Conservation (phyloP, 495 filamentous ascomycete genomes). For the Diplogelasinospora grovesii region DNA sequence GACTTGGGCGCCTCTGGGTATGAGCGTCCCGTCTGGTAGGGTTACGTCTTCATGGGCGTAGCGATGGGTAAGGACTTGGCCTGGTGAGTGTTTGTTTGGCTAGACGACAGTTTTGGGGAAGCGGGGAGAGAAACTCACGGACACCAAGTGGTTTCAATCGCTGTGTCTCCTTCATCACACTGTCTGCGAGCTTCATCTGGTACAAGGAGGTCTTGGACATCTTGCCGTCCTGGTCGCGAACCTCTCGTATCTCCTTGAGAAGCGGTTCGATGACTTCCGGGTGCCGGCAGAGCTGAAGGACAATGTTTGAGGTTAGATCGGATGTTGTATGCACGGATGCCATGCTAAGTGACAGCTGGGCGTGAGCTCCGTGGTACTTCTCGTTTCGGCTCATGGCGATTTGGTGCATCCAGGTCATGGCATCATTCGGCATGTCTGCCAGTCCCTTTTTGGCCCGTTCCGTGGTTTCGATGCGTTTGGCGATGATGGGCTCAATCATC, state of each 20-base stretch:
- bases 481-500: constrained; percentile 23
- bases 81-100: too few species aligned
- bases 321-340: constrained; percentile 33
- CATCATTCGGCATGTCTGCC: constrained; percentile 19
- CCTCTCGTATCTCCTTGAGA: constrained; percentile 29
- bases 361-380: constrained; percentile 21
- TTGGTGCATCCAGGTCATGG: constrained; percentile 30
- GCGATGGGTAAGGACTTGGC: too few species aligned
- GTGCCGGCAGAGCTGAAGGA: constrained; percentile 31
- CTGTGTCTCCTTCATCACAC: constrained; percentile 42
- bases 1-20: constrained; percentile 42
- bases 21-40: constrained; percentile 42
- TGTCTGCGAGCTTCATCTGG: constrained; percentile 49
- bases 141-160: constrained; percentile 31
- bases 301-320: constrained; percentile 27
- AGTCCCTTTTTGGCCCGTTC: constrained; percentile 13
- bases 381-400: constrained; percentile 25
- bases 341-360: constrained; percentile 22
- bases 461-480: too few species aligned
- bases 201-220: constrained; percentile 44
- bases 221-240: constrained; percentile 23
- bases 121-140: background rate
- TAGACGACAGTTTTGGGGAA: too few species aligned
- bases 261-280: constrained; percentile 29
- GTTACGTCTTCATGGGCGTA: constrained; percentile 27